A percentile compares a stretch with the other conserved stretches of the same genome.
Evolutionary conservation across 371 early-diverging fungal species (phyloP).

Genomic region (Rhizopus delemar): DNA sequence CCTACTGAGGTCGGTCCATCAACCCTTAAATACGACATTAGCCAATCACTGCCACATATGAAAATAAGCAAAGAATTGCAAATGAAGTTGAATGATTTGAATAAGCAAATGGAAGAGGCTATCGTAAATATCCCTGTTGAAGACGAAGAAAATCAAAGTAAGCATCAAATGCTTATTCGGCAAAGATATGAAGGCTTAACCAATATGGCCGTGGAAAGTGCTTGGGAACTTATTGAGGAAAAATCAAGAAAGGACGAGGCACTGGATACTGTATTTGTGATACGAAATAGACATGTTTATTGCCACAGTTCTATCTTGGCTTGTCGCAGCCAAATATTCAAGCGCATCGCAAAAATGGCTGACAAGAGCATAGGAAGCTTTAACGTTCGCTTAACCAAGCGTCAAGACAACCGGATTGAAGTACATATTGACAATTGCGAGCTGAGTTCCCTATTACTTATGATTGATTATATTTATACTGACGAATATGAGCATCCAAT

Average conservation of each 20-base stretch:
- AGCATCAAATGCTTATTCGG: not conserved
- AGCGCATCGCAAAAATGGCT: conserved; percentile 8
- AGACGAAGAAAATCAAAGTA: not conserved
- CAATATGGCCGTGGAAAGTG: conserved; percentile 8
- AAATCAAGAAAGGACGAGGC: conserved; percentile 18
- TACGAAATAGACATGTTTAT: conserved; percentile 35
- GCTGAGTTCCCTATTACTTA: conserved; percentile 25
- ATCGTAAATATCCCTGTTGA: not conserved
- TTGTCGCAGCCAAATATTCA: conserved; percentile 29
- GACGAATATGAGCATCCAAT: conserved; percentile 41
- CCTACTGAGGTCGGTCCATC: conserved; percentile 11
- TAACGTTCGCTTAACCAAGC: not conserved
- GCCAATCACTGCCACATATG: conserved; percentile 42
- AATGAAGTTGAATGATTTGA: conserved; percentile 1
- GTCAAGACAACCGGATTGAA: conserved; percentile 5
- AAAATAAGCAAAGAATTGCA: conserved; percentile 2
- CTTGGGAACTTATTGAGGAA: conserved; percentile 18
- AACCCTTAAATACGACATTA: conserved; percentile 36
- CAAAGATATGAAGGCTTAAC: conserved; percentile 8
- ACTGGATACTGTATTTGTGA: conserved; percentile 47
- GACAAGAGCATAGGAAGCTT: conserved; percentile 5
- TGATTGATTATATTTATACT: conserved; percentile 44
- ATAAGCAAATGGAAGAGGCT: not conserved
- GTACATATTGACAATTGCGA: conserved; percentile 24
- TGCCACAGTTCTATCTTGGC: conserved; percentile 47